A percentile compares a stretch with the other conserved stretches of the same genome.
Conservation (phyloP, 257 asterid genomes). For the Solanum bukasovii region DNA sequence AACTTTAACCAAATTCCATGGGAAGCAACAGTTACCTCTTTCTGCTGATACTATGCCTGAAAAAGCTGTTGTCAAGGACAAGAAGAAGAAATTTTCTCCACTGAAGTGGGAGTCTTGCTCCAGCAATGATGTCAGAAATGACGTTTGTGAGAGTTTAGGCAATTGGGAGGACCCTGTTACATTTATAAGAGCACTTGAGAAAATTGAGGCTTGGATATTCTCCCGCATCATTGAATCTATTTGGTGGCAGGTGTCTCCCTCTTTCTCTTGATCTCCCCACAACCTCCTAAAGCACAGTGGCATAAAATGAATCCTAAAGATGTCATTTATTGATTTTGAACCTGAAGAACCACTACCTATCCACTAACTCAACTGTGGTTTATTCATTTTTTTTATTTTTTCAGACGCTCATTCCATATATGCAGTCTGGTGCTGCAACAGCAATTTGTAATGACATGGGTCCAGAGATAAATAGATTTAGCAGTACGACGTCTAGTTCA, state of each 20-base stretch:
- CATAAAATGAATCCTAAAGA: background rate
- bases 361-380: background rate
- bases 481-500: conserved; percentile 31
- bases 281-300: background rate
- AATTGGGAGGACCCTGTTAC: conserved; percentile 63
- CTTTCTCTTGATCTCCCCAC: background rate
- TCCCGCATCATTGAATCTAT: conserved; percentile 70
- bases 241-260: conserved; percentile 89
- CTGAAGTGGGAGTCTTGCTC: conserved; percentile 49
- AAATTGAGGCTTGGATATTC: conserved; percentile 87
- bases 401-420: conserved; percentile 86
- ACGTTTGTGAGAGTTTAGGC: conserved; percentile 12
- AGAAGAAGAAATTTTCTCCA: conserved; percentile 28
- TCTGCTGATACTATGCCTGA: conserved; percentile 20
- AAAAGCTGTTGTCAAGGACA: conserved; percentile 8
- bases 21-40: conserved; percentile 19
- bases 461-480: background rate
- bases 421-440: conserved; percentile 63
- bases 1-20: conserved; percentile 42
- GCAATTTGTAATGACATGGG: conserved; percentile 12
- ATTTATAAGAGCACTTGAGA: conserved; percentile 57
- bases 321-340: background rate
- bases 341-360: background rate
- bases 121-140: conserved; percentile 17
- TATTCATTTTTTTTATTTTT: background rate